Conservation (phyloP, 257 asterid species). For the Solanum chmielewskii region DNA sequence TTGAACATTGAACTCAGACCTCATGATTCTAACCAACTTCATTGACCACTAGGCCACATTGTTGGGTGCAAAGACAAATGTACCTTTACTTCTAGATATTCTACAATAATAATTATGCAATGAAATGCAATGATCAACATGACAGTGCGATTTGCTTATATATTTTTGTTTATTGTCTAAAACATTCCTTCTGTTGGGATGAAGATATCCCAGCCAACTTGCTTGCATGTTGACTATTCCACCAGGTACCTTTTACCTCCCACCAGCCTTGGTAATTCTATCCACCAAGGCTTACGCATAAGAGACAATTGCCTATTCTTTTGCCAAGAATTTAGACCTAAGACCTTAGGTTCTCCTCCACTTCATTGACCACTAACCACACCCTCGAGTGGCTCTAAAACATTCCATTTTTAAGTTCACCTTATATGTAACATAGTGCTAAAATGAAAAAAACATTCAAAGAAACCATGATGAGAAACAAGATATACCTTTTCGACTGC, state of each 20-base stretch:
- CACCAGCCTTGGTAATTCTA: background rate
- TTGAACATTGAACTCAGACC: background rate
- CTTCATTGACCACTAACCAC: background rate
- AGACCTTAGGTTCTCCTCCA: background rate
- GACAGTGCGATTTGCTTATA: background rate
- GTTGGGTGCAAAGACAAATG: background rate
- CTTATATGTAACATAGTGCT: background rate
- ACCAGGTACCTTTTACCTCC: background rate
- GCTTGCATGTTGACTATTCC: background rate
- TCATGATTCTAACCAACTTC: background rate
- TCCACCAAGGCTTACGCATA: background rate
- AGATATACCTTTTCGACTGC: slow-evolving; percentile 69
- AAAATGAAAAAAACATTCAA: background rate
- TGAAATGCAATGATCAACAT: background rate
- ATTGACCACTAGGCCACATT: background rate
- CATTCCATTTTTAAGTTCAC: background rate
- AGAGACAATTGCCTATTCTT: background rate
- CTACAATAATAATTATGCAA: background rate
- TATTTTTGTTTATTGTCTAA: background rate
- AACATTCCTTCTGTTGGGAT: background rate
- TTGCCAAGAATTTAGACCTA: background rate
- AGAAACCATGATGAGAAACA: background rate
- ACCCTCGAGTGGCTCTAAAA: background rate
- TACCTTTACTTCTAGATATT: background rate
- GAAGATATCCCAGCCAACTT: background rate